Conservation (phyloP, 2,329 filamentous ascomycete genomes). For the Diplodia sapinea region DNA sequence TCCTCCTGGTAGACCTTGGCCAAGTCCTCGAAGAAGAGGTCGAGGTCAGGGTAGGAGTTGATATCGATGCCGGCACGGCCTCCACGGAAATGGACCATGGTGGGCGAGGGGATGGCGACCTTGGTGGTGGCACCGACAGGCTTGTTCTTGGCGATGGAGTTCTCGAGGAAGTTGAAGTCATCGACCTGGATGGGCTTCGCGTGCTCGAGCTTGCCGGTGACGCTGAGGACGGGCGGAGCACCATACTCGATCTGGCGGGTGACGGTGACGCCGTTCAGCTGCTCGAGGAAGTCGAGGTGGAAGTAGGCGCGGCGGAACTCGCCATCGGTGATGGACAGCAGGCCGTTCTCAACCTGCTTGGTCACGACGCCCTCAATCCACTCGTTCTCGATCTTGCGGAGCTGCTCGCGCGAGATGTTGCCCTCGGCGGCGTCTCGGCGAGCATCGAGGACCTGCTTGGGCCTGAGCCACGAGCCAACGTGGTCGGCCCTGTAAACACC, state of each 20-base stretch:
- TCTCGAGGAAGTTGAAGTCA: conserved; percentile 62
- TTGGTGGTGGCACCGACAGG: conserved; percentile 55
- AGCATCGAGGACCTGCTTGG: conserved; percentile 56
- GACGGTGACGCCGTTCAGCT: conserved; percentile 60
- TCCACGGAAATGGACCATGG: conserved; percentile 67
- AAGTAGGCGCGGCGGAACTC: conserved; percentile 65
- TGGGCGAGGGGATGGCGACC: conserved; percentile 64
- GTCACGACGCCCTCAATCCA: conserved; percentile 57
- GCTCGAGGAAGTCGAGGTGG: conserved; percentile 64
- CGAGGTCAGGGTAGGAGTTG: conserved; percentile 60
- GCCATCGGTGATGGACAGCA: conserved; percentile 61
- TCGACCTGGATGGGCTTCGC: conserved; percentile 61
- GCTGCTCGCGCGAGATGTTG: conserved; percentile 50
- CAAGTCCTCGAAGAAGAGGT: conserved; percentile 62
- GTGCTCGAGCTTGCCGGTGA: conserved; percentile 61
- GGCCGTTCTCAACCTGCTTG: conserved; percentile 57
- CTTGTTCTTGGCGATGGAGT: conserved; percentile 49
- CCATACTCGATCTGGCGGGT: conserved; percentile 55
- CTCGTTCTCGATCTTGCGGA: conserved; percentile 59
- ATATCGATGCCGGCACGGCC: conserved; percentile 60
- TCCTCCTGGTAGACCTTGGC: conserved; percentile 63
- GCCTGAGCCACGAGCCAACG: conserved; percentile 62
- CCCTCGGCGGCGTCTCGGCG: conserved; percentile 56
- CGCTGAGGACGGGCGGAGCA: conserved; percentile 60
- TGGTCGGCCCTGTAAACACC: conserved; percentile 58